Evolutionary conservation across 2,329 filamentous ascomycete species (phyloP).

Genomic region (Monilinia fructicola): DNA sequence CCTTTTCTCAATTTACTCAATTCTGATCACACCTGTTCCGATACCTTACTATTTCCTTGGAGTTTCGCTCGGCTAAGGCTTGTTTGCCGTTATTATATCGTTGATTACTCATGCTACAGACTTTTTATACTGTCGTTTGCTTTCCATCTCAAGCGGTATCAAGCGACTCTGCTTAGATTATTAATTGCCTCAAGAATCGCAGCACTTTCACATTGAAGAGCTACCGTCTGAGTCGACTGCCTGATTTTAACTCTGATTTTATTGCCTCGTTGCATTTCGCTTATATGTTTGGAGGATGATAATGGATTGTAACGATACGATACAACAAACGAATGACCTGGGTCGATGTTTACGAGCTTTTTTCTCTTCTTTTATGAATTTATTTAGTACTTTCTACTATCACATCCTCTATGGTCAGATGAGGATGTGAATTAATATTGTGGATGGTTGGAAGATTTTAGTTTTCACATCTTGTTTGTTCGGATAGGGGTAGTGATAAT

Average conservation of each 20-base stretch:
- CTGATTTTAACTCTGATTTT: not conserved
- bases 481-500: not conserved
- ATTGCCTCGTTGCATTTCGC: not conserved
- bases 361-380: slow-evolving; percentile 2
- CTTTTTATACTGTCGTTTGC: not conserved
- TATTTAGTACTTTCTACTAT: not conserved
- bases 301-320: not conserved
- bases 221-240: not conserved
- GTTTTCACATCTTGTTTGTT: slow-evolving; percentile 1
- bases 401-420: not conserved
- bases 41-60: not conserved
- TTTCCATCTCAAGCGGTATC: not conserved
- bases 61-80: not conserved
- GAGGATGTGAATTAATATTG: not conserved
- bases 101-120: not conserved
- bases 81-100: not conserved
- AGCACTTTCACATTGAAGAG: not conserved
- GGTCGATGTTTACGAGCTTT: not conserved
- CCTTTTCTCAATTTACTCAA: not conserved
- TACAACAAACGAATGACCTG: not conserved
- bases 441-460: not conserved
- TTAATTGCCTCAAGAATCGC: not conserved
- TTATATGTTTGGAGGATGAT: slow-evolving; percentile 3
- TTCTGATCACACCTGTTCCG: not conserved
- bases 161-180: not conserved